phyloP scores from a whole-genome alignment of 257 asterid genomes.

The Apocynum venetum region DNA sequence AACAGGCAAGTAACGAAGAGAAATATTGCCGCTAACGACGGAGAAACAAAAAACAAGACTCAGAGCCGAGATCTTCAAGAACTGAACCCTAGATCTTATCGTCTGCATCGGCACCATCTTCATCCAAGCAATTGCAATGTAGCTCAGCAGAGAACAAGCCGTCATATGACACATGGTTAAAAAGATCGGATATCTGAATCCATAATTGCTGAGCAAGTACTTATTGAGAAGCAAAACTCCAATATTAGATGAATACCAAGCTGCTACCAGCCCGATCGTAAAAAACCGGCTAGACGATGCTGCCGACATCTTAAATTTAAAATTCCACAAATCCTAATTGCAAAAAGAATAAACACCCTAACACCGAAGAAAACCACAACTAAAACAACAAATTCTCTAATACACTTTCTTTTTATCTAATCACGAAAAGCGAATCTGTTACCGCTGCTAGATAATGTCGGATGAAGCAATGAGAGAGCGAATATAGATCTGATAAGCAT shows the following conservation, averaged over 20 bases:
- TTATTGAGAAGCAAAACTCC: slow-evolving; percentile 78
- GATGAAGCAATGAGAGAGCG: background rate
- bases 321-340: slow-evolving; percentile 13
- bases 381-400: background rate
- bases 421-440: background rate
- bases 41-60: slow-evolving; percentile 71
- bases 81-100: slow-evolving; percentile 80
- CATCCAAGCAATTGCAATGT: slow-evolving; percentile 88
- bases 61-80: slow-evolving; percentile 74
- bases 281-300: slow-evolving; percentile 41
- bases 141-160: slow-evolving; percentile 80
- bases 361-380: background rate
- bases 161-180: slow-evolving; percentile 89
- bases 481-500: slow-evolving; percentile 15
- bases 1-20: slow-evolving; percentile 78
- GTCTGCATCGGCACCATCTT: slow-evolving; percentile 89
- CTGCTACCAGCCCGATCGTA: slow-evolving; percentile 68
- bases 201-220: slow-evolving; percentile 79
- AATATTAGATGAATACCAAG: slow-evolving; percentile 88
- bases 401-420: background rate
- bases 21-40: slow-evolving; percentile 83
- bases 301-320: slow-evolving; percentile 36
- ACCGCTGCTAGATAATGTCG: background rate
- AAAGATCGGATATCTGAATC: slow-evolving; percentile 89
- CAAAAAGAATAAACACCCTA: background rate